Base-by-base conservation (phyloP, 495 filamentous ascomycete species). In the Aspergillus taichungensis region DNA sequence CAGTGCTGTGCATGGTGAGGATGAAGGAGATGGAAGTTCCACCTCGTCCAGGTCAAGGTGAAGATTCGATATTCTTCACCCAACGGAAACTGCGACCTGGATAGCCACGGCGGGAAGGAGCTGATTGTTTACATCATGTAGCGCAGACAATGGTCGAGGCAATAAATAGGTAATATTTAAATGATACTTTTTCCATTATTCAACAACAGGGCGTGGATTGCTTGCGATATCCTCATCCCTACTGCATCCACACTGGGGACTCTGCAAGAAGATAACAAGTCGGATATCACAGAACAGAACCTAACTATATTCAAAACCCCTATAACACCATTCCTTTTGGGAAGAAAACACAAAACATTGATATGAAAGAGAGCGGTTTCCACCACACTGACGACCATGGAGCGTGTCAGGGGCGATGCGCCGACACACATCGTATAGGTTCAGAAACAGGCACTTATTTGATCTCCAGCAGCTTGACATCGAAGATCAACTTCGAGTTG, bases 401-500 rank as follows among this genome's bases (percentile, higher is more conserved):
- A 24, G 42, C 40, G 13, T 18, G 36, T 32, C 48, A 30, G 14
- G 32, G 40, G 37, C 35, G 29, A 35, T 30, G 29, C 12, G 30
- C 18, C 18, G 18, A 24, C 18, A 24, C 18, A 24, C 18, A 24
- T 24, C 18, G 14, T 13, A 30, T 6, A 40, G 18, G 4, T 4
- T 24, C 18, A 30, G 40, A 43, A 28, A 31, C 35, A 53, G 39
- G 28, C 42, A 43, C 60, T 42, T 72, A 77, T 53, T 78, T 78
- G 66, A 85, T 71, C 54, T 84, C 80, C 30, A 94, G 68, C 36
- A 88, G 65, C 79, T 94, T 96, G 66, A 96, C 73, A 61, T 99
- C 92, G 63, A 99, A 99, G 60, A 85, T 75, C 57, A 99, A 68
- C 48, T 83, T 84, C 62, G 87, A 88, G 77, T 97, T 97, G 30